phyloP scores from a whole-genome alignment of 495 filamentous ascomycete species.

The Lindgomyces ingoldianus region DNA sequence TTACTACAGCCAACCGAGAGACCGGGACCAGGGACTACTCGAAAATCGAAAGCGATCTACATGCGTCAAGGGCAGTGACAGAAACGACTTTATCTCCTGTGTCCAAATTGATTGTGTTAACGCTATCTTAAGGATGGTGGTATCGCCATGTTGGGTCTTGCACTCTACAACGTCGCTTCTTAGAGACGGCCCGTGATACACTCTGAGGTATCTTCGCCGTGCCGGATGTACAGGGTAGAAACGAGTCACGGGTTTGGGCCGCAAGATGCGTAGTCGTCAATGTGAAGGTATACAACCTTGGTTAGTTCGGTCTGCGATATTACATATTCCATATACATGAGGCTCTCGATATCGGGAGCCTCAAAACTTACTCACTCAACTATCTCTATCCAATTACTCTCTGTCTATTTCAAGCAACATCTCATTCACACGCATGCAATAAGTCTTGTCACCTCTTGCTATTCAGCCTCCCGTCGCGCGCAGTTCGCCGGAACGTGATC shows the following conservation, averaged over 20 bases:
- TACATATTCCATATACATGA: constrained; percentile 10
- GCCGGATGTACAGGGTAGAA: not conserved
- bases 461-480: not conserved
- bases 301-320: constrained; percentile 9
- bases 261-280: not conserved
- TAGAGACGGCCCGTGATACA: not conserved
- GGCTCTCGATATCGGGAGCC: constrained; percentile 15
- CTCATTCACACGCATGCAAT: not conserved
- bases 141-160: not conserved
- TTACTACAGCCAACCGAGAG: constrained; percentile 18
- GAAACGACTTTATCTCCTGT: not conserved
- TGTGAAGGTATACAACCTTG: constrained; percentile 4
- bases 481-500: not conserved
- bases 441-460: not conserved
- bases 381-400: not conserved
- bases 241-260: constrained; percentile 3
- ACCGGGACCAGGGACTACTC: constrained; percentile 2
- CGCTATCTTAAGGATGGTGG: not conserved
- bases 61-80: too few species aligned
- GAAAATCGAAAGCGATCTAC: constrained; percentile 14
- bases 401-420: constrained; percentile 9
- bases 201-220: not conserved
- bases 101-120: not conserved
- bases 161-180: not conserved
- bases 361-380: not conserved